Evolutionary conservation across 1,139 yeast genomes (phyloP), one percentile per base, ranked within the genome.

Genomic region (Pichia sp.): DNA sequence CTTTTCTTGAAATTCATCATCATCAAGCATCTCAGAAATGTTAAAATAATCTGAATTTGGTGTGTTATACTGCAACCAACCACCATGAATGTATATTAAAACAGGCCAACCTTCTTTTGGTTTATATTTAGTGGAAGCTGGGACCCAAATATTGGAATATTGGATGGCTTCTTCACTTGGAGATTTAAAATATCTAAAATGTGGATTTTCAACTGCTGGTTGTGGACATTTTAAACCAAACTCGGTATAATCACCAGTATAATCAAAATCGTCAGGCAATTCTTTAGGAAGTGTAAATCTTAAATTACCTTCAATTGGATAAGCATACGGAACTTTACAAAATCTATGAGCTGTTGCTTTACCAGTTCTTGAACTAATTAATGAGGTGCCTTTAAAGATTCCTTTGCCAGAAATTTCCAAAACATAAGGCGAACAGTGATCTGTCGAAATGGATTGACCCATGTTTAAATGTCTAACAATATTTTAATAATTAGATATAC

Each of bases 31-130:
- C 31, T 56, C 58, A 32, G 56, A 51, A 35, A 53, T 54, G 39
- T 53, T 51, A 35, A 53, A 52, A 23, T 40, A 46, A 8, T 42
- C 50, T 12, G 38, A 41, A 42, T 59, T 58, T 6, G 73, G 68
- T 16, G 57, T 53, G 9, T 69, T 68, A 35, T 62, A 64, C 47
- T 68, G 73, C 25, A 69, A 54, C 62, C 66, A 67, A 5, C 72
- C 73, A 28, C 73, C 73, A 51, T 69, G 73, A 40, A 68, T 63
- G 48, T 62, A 69, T 29, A 64, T 51, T 37, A 66, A 45, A 22
- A 69, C 72, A 2, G 73, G 73, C 69, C 69, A 67, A 2, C 71
- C 71, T 11, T 50, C 59, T 23, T 46, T 46, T 5, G 69, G 71
- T 35, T 56, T 57, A 37, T 50, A 42, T 39, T 61, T 55, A 25